A percentile compares a stretch with the other conserved stretches of the same genome.
These are phyloP conservation scores for Croton setiger DNA, from an alignment of 441 rosid genomes.

Conservation along the genomic window DNA sequence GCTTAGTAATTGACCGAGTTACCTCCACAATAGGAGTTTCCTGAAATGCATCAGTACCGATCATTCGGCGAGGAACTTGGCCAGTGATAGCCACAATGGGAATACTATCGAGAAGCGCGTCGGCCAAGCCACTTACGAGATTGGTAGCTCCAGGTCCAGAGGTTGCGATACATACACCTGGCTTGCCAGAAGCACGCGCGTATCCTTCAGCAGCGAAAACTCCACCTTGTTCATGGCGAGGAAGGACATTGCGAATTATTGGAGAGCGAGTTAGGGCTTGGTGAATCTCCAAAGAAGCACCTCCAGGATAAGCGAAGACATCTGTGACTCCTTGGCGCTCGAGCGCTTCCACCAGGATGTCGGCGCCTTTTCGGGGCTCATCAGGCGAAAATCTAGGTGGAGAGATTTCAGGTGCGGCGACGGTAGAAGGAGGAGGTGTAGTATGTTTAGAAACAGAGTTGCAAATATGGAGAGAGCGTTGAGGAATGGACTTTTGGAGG, in stretches of 20 bases:
- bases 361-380: constrained; percentile 89
- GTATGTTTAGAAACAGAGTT: constrained; percentile 25
- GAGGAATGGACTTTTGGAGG: constrained; percentile 13
- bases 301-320: constrained; percentile 92
- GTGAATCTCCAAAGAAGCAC: constrained; percentile 95
- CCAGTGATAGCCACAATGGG: constrained; percentile 94
- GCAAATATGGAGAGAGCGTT: constrained; percentile 28
- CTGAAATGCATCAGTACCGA: constrained; percentile 91
- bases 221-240: constrained; percentile 97
- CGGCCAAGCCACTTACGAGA: constrained; percentile 89
- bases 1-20: constrained; percentile 82
- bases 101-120: constrained; percentile 83
- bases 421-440: constrained; percentile 13
- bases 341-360: constrained; percentile 87
- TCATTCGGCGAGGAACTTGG: constrained; percentile 95
- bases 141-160: constrained; percentile 98
- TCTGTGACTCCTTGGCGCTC: constrained; percentile 79
- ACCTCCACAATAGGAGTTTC: constrained; percentile 97
- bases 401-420: constrained; percentile 19
- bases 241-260: constrained; percentile 68
- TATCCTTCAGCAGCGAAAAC: constrained; percentile 93
- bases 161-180: constrained; percentile 92
- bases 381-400: constrained; percentile 47
- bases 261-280: constrained; percentile 83
- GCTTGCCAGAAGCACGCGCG: constrained; percentile 75